A percentile compares a stretch with the other conserved stretches of the same genome.
Conservation (phyloP, 805 yeast species). For the Wickerhamomyces bisporus region DNA sequence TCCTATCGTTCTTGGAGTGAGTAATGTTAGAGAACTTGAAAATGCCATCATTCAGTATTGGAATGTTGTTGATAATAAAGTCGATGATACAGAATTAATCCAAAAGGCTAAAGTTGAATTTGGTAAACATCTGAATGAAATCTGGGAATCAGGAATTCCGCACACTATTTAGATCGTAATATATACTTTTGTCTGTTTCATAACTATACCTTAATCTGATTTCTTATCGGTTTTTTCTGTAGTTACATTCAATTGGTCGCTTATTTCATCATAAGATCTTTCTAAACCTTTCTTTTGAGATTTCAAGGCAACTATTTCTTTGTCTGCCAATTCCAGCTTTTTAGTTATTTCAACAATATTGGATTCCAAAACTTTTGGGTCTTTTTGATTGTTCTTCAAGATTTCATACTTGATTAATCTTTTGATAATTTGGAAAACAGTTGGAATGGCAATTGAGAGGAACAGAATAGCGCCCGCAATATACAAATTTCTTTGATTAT, state of each 20-base stretch:
- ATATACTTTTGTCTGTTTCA: not conserved
- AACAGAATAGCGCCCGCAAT: constrained; percentile 59
- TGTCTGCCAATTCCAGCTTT: constrained; percentile 34
- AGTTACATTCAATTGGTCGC: constrained; percentile 17
- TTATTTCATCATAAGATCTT: constrained; percentile 40
- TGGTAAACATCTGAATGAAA: constrained; percentile 55
- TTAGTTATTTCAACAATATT: constrained; percentile 28
- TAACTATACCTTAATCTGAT: constrained; percentile 15
- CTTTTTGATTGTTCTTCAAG: constrained; percentile 18
- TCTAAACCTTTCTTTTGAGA: constrained; percentile 50
- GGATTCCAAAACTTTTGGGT: constrained; percentile 10
- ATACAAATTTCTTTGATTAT: constrained; percentile 58
- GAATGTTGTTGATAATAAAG: constrained; percentile 31
- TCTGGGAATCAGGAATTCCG: constrained; percentile 54
- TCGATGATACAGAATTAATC: constrained; percentile 28
- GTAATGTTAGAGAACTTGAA: constrained; percentile 56
- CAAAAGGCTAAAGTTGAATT: constrained; percentile 40
- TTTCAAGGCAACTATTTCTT: constrained; percentile 41
- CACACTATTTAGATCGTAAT: constrained; percentile 6
- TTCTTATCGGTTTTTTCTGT: constrained; percentile 19
- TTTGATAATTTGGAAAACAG: constrained; percentile 46
- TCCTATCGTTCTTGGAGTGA: constrained; percentile 70
- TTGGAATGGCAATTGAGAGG: constrained; percentile 47
- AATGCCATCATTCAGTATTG: constrained; percentile 57
- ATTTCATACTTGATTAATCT: constrained; percentile 47